These are phyloP conservation scores for Barnettozyma botsteinii DNA, from an alignment of 805 yeast species.

Conservation along the genomic window DNA sequence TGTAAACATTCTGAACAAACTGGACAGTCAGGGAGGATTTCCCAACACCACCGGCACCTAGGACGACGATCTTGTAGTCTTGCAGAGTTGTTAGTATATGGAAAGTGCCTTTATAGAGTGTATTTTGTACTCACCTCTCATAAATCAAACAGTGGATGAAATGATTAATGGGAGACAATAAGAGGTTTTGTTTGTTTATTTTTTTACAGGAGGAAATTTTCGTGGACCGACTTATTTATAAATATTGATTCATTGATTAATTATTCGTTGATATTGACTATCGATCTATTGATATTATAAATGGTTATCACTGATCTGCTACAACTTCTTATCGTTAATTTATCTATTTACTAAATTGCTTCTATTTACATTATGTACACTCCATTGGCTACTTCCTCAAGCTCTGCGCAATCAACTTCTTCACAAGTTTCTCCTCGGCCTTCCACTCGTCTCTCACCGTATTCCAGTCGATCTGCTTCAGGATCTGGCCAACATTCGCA, in stretches of 20 bases:
- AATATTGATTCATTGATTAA: too few relatives aligned
- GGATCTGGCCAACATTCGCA: slow-evolving; percentile 26
- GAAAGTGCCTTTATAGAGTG: neutral
- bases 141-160: too few relatives aligned
- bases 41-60: slow-evolving; percentile 98
- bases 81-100: slow-evolving; percentile 4
- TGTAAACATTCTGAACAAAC: slow-evolving; percentile 83
- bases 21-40: slow-evolving; percentile 91
- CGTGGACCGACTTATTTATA: too few relatives aligned
- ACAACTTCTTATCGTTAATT: too few relatives aligned
- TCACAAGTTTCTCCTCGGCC: slow-evolving; percentile 24
- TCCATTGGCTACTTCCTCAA: slow-evolving; percentile 1
- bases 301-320: too few relatives aligned
- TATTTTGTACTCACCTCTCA: slow-evolving; percentile 13
- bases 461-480: slow-evolving; percentile 30
- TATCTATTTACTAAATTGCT: too few relatives aligned
- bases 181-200: neutral
- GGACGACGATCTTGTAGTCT: slow-evolving; percentile 85
- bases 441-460: slow-evolving; percentile 32
- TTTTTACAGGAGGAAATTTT: too few relatives aligned
- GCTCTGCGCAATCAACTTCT: slow-evolving; percentile 6
- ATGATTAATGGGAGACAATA: too few relatives aligned
- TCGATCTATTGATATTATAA: too few relatives aligned
- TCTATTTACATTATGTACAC: slow-evolving; percentile 7
- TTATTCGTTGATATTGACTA: too few relatives aligned